Evolutionary conservation across 441 rosid species (phyloP).

Genomic region (Pelargonium citronellum): DNA sequence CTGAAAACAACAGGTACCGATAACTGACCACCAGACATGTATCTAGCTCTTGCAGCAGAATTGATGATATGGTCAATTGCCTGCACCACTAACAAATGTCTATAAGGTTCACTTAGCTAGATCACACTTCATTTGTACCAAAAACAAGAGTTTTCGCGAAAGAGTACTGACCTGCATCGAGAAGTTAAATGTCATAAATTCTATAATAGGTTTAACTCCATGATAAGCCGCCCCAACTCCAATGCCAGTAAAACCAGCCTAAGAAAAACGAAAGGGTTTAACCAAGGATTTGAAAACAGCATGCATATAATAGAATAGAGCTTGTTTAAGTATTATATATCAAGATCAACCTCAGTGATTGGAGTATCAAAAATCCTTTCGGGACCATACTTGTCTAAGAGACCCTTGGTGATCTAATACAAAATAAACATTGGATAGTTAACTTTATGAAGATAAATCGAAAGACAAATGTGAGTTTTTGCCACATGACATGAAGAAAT

Average conservation of each 20-base stretch:
- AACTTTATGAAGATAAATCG: not conserved
- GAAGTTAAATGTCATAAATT: constrained; percentile 95
- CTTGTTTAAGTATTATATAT: not conserved
- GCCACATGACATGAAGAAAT: not conserved
- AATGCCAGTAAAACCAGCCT: constrained; percentile 98
- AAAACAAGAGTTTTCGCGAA: not conserved
- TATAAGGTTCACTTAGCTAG: not conserved
- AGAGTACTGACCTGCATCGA: constrained; percentile 66
- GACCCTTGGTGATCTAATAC: constrained; percentile 69
- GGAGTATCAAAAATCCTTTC: constrained; percentile 94
- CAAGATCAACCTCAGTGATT: constrained; percentile 64
- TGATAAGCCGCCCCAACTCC: constrained; percentile 97
- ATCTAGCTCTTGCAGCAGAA: constrained; percentile 80
- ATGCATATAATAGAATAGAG: not conserved
- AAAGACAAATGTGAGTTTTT: not conserved
- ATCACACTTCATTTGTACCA: not conserved
- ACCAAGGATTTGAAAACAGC: not conserved
- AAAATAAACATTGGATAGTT: constrained; percentile 12
- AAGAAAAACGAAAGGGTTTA: not conserved
- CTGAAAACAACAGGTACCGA: constrained; percentile 80
- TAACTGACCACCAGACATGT: constrained; percentile 90
- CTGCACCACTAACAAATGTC: constrained; percentile 23
- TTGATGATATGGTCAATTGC: constrained; percentile 92
- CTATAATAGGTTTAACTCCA: constrained; percentile 81
- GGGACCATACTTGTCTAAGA: constrained; percentile 88